Evolutionary conservation across 2,329 filamentous ascomycete genomes (phyloP).

Genomic region (Cryphonectria carpinicola): DNA sequence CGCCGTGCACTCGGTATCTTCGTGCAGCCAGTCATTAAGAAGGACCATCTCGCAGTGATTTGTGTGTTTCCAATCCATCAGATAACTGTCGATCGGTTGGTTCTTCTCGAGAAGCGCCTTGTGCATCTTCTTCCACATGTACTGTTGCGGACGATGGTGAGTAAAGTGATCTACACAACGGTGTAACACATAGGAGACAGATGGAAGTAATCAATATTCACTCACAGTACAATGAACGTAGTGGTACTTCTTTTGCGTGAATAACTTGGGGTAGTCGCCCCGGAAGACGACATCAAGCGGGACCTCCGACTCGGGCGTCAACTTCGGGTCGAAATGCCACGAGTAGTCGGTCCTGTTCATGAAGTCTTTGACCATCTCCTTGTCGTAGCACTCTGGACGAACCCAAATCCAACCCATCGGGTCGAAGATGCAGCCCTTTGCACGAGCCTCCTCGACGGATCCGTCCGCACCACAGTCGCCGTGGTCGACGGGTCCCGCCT

Average conservation of each 20-base stretch:
- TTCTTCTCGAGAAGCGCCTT: constrained; percentile 27
- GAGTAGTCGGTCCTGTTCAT: constrained; percentile 29
- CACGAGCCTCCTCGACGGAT: constrained; percentile 28
- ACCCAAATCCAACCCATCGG: constrained; percentile 31
- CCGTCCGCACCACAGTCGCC: constrained; percentile 27
- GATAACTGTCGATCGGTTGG: constrained; percentile 28
- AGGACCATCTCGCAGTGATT: constrained; percentile 28
- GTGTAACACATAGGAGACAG: neutral
- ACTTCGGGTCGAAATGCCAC: constrained; percentile 29
- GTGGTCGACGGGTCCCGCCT: constrained; percentile 14
- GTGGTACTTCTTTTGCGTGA: constrained; percentile 9
- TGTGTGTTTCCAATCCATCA: constrained; percentile 26
- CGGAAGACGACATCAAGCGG: constrained; percentile 24
- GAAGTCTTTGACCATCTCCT: constrained; percentile 28
- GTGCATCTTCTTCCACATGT: constrained; percentile 31
- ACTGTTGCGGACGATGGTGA: constrained; percentile 11
- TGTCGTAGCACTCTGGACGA: constrained; percentile 30
- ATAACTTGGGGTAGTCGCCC: constrained; percentile 28
- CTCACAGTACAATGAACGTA: neutral
- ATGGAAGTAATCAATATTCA: neutral
- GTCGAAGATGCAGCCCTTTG: constrained; percentile 29
- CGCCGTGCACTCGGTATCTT: constrained; percentile 25
- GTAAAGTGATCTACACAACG: neutral
- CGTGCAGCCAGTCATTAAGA: constrained; percentile 27
- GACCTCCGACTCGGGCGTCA: constrained; percentile 21